Percentiles rank a stretch among this genome's conserved stretches.
Evolutionary conservation across 768 basidiomycete genomes (phyloP).

Genomic region (Fomitopsis serialis): DNA sequence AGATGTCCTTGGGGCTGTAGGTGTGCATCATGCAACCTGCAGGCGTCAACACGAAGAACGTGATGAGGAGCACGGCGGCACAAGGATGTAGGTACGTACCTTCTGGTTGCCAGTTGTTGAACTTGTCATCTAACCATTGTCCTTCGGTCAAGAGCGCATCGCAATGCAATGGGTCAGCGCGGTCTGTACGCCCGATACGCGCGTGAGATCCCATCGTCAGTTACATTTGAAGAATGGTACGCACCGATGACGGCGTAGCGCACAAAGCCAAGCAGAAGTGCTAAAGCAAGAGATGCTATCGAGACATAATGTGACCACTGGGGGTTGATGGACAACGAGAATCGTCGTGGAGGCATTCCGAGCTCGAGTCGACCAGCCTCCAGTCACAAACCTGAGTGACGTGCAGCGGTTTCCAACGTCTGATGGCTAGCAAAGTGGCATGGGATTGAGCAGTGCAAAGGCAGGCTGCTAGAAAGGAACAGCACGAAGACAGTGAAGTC

Average conservation of each 20-base stretch:
- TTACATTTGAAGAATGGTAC: conserved; percentile 11
- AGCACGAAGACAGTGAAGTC: not conserved
- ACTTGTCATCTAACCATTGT: conserved; percentile 66
- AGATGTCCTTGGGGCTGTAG: conserved; percentile 52
- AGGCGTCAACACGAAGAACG: not conserved
- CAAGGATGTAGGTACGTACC: conserved; percentile 39
- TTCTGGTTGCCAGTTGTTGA: conserved; percentile 83
- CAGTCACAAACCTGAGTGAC: not conserved
- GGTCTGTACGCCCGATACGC: conserved; percentile 38
- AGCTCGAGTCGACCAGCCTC: not conserved
- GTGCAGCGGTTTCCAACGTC: not conserved
- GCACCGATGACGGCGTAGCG: conserved; percentile 41
- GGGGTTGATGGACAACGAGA: conserved; percentile 25
- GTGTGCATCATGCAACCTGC: conserved; percentile 76
- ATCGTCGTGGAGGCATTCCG: conserved; percentile 21
- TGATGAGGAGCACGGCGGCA: not conserved
- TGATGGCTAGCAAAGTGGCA: not conserved
- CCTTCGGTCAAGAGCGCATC: conserved; percentile 64
- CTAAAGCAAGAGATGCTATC: conserved; percentile 31
- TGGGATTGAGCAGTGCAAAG: not conserved
- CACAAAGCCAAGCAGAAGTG: conserved; percentile 38
- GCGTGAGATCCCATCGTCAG: not conserved
- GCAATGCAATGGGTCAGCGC: conserved; percentile 69
- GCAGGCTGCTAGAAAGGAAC: not conserved
- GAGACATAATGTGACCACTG: conserved; percentile 49